Evolutionary conservation across 2,329 filamentous ascomycete genomes (phyloP).

Genomic region (Fonsecaea nubica): DNA sequence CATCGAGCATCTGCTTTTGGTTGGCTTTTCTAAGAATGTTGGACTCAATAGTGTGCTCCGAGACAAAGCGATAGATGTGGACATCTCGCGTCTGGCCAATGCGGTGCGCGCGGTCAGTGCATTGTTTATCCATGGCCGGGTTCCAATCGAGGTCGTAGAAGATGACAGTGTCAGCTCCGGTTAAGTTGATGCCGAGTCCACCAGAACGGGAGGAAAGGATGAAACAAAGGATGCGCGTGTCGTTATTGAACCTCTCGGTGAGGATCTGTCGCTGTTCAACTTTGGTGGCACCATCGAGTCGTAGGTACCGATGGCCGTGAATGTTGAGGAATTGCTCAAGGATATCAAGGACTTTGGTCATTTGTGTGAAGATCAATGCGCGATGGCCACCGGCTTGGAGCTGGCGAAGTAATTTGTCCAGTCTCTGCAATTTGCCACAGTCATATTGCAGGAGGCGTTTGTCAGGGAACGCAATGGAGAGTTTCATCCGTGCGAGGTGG

Average conservation of each 20-base stretch:
- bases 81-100: conserved; percentile 98
- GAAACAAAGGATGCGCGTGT: conserved; percentile 89
- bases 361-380: conserved; percentile 97
- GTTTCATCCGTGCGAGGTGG: conserved; percentile 88
- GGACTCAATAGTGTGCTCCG: conserved; percentile 93
- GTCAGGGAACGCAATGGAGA: conserved; percentile 96
- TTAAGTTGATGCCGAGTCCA: conserved; percentile 93
- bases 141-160: conserved; percentile 99
- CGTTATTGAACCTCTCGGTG: conserved; percentile 95
- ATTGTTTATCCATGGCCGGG: conserved; percentile 99
- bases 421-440: conserved; percentile 90
- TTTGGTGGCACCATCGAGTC: conserved; percentile 94
- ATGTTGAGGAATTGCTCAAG: conserved; percentile 98
- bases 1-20: conserved; percentile 96
- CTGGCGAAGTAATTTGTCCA: conserved; percentile 83
- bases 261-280: conserved; percentile 94
- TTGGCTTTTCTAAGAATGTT: conserved; percentile 97
- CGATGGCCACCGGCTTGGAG: conserved; percentile 90
- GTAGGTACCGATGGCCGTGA: conserved; percentile 94
- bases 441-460: conserved; percentile 96
- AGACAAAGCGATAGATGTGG: conserved; percentile 94
- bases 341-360: conserved; percentile 98
- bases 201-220: conserved; percentile 94
- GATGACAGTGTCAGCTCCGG: conserved; percentile 95
- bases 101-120: conserved; percentile 94